A percentile compares a stretch with the other conserved stretches of the same genome.
Evolutionary conservation across 2,329 filamentous ascomycete genomes (phyloP).

Genomic region (Curvularia verruculosa): DNA sequence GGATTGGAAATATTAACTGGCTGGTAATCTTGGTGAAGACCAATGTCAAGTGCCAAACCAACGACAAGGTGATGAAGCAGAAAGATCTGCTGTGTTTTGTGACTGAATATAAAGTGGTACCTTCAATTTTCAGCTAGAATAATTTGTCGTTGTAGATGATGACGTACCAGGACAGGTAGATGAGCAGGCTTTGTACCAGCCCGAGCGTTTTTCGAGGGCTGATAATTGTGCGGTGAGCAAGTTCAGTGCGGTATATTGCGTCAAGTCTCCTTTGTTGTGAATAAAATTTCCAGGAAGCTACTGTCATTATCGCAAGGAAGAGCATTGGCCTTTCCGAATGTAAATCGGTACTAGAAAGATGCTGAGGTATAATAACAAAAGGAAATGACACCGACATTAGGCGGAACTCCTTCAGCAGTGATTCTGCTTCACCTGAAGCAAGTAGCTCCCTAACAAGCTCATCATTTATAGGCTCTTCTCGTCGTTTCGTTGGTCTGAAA

Average conservation of each 20-base stretch:
- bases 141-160: background rate
- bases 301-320: conserved; percentile 39
- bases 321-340: conserved; percentile 39
- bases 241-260: conserved; percentile 33
- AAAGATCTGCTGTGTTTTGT: conserved; percentile 45
- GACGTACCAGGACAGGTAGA: conserved; percentile 43
- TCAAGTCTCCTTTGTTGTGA: conserved; percentile 37
- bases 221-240: conserved; percentile 44
- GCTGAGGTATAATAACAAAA: conserved; percentile 35
- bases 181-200: conserved; percentile 42
- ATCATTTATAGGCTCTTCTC: conserved; percentile 32
- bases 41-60: conserved; percentile 42
- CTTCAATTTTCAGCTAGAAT: conserved; percentile 19
- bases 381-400: conserved; percentile 29
- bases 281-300: conserved; percentile 38
- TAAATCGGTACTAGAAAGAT: conserved; percentile 25
- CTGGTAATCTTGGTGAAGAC: conserved; percentile 32
- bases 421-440: conserved; percentile 33
- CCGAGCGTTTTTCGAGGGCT: conserved; percentile 35
- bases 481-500: conserved; percentile 24
- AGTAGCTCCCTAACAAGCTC: conserved; percentile 29
- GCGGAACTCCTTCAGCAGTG: conserved; percentile 34
- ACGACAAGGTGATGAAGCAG: conserved; percentile 41
- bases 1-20: conserved; percentile 20
- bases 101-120: conserved; percentile 46